Base-by-base conservation (phyloP, 495 filamentous ascomycete genomes). In the Annulohypoxylon bovei region DNA sequence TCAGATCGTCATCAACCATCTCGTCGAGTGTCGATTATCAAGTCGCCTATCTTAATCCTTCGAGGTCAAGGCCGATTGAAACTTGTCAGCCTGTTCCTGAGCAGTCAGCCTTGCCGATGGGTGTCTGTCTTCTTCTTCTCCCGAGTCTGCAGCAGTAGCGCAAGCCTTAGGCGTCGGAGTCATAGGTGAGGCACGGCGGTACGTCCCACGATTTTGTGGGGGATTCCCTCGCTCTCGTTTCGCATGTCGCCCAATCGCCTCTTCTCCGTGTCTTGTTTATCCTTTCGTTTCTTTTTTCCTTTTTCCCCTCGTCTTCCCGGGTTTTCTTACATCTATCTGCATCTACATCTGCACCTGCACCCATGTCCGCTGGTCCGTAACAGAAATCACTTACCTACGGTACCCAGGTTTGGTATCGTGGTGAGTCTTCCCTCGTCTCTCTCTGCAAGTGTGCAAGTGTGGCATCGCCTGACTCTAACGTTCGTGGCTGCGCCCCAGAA, bases 201-300 rank as follows among this genome's bases (percentile, higher is more conserved):
- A 56, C 11, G 54, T 56, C 39, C 40, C 25, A 61, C 25, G 40
- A 64, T 57, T 63, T 62, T 73, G 69, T 62, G 69, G 64, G 60
- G 61, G 54, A 71, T 71, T 42, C 56, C 47, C 16, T 12, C 18
- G 28, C n/a, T 52, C 8, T 56, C 12, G 46, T 74, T 69, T 77
- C 75, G 75, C 67, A 77, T 70, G 28, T 57, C 32, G 27, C 65
- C 75, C 75, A 77, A 77, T 77, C 73, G 70, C 56, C 70, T 70
- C 42, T 22, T 63, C 55, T 64, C 67, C 66, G 64, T 61, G 25
- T 62, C 59, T 54, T 46, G 33, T 40, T 35, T 30, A 40, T 50
- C 14, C 22, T 12, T 49, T 55, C 14, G 12, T 63, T 28, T n/a
- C 20, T n/a, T 28, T 33, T 20, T 54, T 30, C 14, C 8, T 50